Percentiles rank a stretch among this genome's conserved stretches.
Conservation (phyloP, 2,329 filamentous ascomycete species). For the Xylaria sp. region DNA sequence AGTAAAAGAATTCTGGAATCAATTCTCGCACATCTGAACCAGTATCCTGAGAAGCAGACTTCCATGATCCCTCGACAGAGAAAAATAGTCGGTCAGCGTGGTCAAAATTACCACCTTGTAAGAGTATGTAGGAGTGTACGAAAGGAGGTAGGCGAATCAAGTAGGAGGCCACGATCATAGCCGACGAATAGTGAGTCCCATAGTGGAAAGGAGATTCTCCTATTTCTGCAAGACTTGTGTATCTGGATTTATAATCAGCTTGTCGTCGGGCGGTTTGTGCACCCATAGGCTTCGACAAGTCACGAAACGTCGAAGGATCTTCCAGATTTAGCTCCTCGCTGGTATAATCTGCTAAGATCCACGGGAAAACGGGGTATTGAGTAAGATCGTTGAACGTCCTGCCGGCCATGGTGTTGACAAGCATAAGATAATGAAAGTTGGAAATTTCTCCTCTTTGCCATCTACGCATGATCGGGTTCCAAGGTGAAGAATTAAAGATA, state of each 20-base stretch:
- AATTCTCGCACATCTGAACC: conserved; percentile 95
- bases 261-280: conserved; percentile 83
- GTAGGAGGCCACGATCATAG: conserved; percentile 98
- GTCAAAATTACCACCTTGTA: conserved; percentile 96
- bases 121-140: conserved; percentile 91
- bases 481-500: conserved; percentile 85
- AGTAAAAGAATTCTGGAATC: conserved; percentile 96
- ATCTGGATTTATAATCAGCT: conserved; percentile 83
- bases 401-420: conserved; percentile 96
- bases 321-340: conserved; percentile 91
- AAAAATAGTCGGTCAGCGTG: conserved; percentile 96
- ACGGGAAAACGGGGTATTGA: conserved; percentile 97
- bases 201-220: conserved; percentile 95
- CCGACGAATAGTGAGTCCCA: conserved; percentile 97
- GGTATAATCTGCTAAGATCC: conserved; percentile 95
- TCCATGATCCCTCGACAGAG: conserved; percentile 90
- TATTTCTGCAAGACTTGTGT: conserved; percentile 90
- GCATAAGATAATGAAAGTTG: conserved; percentile 99
- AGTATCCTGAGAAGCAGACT: conserved; percentile 86
- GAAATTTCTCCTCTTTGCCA: conserved; percentile 97
- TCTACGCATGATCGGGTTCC: conserved; percentile 85
- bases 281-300: conserved; percentile 96
- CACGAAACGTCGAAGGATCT: conserved; percentile 86
- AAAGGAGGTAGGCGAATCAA: conserved; percentile 95
- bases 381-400: conserved; percentile 98